Evolutionary conservation across 108 stramenopile species (phyloP).

Genomic region (Cyclostephanos invisitatus): DNA sequence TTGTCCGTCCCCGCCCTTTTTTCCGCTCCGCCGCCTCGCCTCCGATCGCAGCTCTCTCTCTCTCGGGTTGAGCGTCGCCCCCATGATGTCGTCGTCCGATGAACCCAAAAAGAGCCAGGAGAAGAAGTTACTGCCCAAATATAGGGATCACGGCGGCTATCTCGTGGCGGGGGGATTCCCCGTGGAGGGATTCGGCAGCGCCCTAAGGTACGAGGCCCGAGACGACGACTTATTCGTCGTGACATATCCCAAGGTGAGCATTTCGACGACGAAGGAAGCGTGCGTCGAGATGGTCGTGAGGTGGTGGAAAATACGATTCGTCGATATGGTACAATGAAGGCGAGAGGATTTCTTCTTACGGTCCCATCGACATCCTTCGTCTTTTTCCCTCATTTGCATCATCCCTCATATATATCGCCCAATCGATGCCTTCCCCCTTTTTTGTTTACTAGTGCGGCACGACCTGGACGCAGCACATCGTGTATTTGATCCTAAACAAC

Average conservation of each 20-base stretch:
- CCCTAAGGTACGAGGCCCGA: conserved; percentile 44
- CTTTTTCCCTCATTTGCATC: neutral
- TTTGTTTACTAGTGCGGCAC: conserved; percentile 58
- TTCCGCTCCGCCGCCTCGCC: no score
- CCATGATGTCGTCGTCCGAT: no score
- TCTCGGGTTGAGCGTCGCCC: no score
- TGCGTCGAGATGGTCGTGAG: neutral
- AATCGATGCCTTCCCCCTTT: neutral
- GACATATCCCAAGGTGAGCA: conserved; percentile 51
- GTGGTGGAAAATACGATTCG: neutral
- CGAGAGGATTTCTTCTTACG: neutral
- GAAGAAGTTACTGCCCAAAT: conserved; percentile 44
- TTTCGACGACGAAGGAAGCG: no score
- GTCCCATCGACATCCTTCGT: neutral
- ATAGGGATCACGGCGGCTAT: conserved; percentile 52
- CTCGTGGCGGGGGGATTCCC: conserved; percentile 55
- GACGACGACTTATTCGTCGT: conserved; percentile 57
- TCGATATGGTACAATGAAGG: neutral
- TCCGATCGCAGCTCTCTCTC: no score
- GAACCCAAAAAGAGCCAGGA: conserved; percentile 8
- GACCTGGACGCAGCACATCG: conserved; percentile 59
- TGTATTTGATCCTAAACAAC: conserved; percentile 56
- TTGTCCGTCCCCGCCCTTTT: no score
- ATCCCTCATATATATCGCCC: conserved; percentile 4
- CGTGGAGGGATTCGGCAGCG: conserved; percentile 42